Percentiles rank a stretch among this genome's conserved stretches.
phyloP scores from a whole-genome alignment of 371 early-diverging fungal genomes.

The Apophysomyces variabilis region DNA sequence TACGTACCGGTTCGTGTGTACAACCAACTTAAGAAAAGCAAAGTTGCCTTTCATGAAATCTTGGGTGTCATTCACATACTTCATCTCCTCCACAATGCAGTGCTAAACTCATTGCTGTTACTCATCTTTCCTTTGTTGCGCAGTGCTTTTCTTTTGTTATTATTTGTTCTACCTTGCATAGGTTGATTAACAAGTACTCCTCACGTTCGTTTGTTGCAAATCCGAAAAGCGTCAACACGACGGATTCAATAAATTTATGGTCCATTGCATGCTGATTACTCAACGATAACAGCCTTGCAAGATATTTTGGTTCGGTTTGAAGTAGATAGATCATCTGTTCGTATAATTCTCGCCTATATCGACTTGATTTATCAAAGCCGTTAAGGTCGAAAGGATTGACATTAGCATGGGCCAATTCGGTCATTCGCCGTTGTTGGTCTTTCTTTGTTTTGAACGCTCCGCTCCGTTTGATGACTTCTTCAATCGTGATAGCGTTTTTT shows the following conservation, averaged over 20 bases:
- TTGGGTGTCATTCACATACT: slow-evolving; percentile 77
- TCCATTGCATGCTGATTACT: slow-evolving; percentile 65
- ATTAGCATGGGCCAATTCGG: slow-evolving; percentile 33
- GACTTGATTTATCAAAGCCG: slow-evolving; percentile 84
- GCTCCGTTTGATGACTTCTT: slow-evolving; percentile 81
- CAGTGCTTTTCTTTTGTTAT: neutral
- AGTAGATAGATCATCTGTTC: slow-evolving; percentile 94
- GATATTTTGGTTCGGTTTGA: slow-evolving; percentile 94
- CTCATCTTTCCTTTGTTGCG: slow-evolving; percentile 55
- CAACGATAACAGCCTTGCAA: slow-evolving; percentile 84
- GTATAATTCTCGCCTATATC: slow-evolving; percentile 77
- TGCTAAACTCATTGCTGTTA: slow-evolving; percentile 41
- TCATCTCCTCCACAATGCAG: slow-evolving; percentile 88
- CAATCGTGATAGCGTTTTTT: slow-evolving; percentile 94
- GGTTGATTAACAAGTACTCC: slow-evolving; percentile 94
- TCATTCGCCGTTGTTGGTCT: slow-evolving; percentile 47
- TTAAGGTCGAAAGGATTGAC: slow-evolving; percentile 55
- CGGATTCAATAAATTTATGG: slow-evolving; percentile 79
- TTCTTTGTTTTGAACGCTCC: slow-evolving; percentile 60
- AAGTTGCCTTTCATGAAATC: slow-evolving; percentile 96
- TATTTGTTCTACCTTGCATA: slow-evolving; percentile 76
- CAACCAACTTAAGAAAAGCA: slow-evolving; percentile 92
- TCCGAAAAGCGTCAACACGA: slow-evolving; percentile 92
- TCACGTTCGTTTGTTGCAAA: slow-evolving; percentile 96
- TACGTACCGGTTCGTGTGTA: slow-evolving; percentile 81